Conservation (phyloP, 345 rosid species). For the Eucalyptus marginata region DNA sequence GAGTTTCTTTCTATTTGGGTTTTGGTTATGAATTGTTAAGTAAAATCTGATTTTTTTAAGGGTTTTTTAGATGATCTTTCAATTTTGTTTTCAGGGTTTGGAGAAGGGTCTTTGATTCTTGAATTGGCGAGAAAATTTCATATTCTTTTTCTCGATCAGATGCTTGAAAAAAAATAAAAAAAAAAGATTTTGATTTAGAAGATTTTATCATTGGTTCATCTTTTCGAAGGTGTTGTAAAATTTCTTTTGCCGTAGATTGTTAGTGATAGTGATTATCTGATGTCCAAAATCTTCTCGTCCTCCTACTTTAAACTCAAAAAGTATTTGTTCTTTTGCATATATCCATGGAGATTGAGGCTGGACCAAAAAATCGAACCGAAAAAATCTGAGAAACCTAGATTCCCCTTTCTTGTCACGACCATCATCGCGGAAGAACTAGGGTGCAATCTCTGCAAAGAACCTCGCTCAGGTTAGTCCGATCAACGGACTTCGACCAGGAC, state of each 20-base stretch:
- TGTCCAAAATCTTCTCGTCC: neutral
- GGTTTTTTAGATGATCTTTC: neutral
- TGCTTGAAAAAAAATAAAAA: neutral
- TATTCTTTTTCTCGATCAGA: neutral
- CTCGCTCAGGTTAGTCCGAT: neutral
- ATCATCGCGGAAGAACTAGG: neutral
- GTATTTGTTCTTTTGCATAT: neutral
- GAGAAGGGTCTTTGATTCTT: neutral
- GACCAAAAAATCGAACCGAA: neutral
- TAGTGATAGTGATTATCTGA: neutral
- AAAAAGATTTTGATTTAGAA: neutral
- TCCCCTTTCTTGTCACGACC: neutral
- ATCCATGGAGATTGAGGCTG: neutral
- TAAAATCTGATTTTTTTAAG: neutral
- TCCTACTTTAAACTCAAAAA: neutral
- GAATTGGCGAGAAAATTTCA: neutral
- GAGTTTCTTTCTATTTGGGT: neutral
- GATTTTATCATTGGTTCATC: neutral
- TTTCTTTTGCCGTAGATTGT: neutral
- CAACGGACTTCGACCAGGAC: constrained; percentile 78
- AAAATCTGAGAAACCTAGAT: neutral
- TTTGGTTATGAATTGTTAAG: neutral
- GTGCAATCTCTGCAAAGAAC: neutral
- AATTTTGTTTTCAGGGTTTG: neutral
- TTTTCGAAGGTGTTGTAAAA: neutral